Conservation (phyloP, 1,139 yeast genomes). For the Trichomonascaceae sp. region DNA sequence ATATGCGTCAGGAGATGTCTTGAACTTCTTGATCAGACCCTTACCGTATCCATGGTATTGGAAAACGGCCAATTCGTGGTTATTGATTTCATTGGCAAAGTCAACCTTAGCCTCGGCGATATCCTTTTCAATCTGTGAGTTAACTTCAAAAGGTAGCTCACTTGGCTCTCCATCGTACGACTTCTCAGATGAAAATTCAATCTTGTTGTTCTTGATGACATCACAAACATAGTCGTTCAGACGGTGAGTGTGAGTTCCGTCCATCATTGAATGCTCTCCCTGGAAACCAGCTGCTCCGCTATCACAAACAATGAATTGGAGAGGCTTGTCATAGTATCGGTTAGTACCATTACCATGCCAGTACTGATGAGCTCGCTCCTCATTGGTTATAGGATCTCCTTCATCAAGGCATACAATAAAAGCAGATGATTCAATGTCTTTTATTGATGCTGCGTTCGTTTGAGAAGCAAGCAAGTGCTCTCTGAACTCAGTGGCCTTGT, state of each 20-base stretch:
- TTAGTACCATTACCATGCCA: conserved; percentile 96
- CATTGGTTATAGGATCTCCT: conserved; percentile 66
- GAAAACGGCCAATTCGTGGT: conserved; percentile 40
- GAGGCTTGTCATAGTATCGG: conserved; percentile 88
- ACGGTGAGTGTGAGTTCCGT: conserved; percentile 92
- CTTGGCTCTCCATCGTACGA: conserved; percentile 30
- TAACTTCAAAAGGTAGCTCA: conserved; percentile 38
- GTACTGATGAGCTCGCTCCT: conserved; percentile 76
- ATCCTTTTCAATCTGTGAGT: conserved; percentile 45
- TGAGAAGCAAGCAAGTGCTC: conserved; percentile 53
- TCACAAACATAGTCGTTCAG: conserved; percentile 71
- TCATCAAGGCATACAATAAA: conserved; percentile 79
- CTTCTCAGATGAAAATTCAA: conserved; percentile 30
- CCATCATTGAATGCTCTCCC: conserved; percentile 98
- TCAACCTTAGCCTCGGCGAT: conserved; percentile 52
- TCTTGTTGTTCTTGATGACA: conserved; percentile 45
- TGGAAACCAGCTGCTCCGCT: conserved; percentile 89
- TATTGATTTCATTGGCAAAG: conserved; percentile 42
- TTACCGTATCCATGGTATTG: conserved; percentile 43
- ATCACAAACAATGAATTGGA: conserved; percentile 73
- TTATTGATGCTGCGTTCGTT: conserved; percentile 48
- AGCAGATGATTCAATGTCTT: conserved; percentile 68
- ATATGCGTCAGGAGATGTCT: conserved; percentile 73
- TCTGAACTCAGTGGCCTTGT: conserved; percentile 66
- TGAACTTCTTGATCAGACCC: conserved; percentile 66